Evolutionary conservation across 2,329 filamentous ascomycete genomes (phyloP).

Genomic region (Scortechinia acanthostroma): DNA sequence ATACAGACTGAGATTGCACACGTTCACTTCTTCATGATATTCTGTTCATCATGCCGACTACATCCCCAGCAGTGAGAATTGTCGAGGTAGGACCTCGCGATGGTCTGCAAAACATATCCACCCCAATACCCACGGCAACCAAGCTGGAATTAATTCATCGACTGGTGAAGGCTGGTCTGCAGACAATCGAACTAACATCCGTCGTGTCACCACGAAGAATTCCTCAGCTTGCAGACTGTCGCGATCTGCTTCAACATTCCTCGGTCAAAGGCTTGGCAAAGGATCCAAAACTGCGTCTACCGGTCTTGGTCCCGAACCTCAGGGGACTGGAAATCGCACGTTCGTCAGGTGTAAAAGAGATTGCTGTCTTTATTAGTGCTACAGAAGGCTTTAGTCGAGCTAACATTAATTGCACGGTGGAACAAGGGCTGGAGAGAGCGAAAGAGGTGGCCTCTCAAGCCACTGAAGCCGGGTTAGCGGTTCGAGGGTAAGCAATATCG

Average conservation of each 20-base stretch:
- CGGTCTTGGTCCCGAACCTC: conserved; percentile 68
- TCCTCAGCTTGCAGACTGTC: conserved; percentile 76
- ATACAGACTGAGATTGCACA: too few relatives aligned
- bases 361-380: conserved; percentile 76
- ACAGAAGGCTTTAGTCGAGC: conserved; percentile 74
- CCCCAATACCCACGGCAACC: conserved; percentile 58
- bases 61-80: too few relatives aligned
- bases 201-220: conserved; percentile 82
- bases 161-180: conserved; percentile 61
- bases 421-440: conserved; percentile 66
- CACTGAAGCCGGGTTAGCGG: conserved; percentile 54
- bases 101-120: conserved; percentile 81
- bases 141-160: conserved; percentile 72
- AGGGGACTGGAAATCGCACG: conserved; percentile 49
- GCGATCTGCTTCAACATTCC: conserved; percentile 66
- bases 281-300: conserved; percentile 35
- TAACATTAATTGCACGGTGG: conserved; percentile 77
- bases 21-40: too few relatives aligned
- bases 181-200: conserved; percentile 72
- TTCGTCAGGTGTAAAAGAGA: conserved; percentile 49
- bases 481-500: too few relatives aligned
- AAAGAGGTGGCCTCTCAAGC: conserved; percentile 62
- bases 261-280: conserved; percentile 56
- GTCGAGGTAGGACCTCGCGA: conserved; percentile 81
- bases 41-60: too few relatives aligned